Base-by-base conservation (phyloP, 2,329 filamentous ascomycete species). In the Venturia aucupariae region DNA sequence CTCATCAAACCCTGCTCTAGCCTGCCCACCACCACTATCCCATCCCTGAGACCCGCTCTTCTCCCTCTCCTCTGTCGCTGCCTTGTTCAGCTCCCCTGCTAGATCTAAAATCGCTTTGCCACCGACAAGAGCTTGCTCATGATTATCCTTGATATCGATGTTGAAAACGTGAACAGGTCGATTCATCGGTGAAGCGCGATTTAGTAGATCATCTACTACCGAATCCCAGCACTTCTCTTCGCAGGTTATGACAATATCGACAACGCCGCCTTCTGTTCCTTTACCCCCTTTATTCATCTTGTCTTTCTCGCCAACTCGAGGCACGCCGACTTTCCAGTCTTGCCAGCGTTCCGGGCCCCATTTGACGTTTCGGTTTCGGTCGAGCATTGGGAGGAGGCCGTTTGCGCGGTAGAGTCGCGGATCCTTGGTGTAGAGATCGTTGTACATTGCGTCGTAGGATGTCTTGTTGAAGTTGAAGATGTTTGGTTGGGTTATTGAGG, bases 211-310 rank as follows among this genome's bases (percentile, higher is more conserved):
- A 71, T 99, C 94, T 13, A 99, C 84, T 41, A 99, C 94, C 4
- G 94, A 92, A 76, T 99, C 94, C 91, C 95, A 99, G 74, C 94
- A 99, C 66, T 94, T 83, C 77, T 99, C 94, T 75, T 99, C 94
- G 73, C 94, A 99, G 0, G 94, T 99, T 69, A 99, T 92, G 65
- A 99, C 92, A 7, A 97, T 81, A 73, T 99, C 94, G 0, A 96
- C 92, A 4, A 96, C 82, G 7, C 94, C 94, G 8, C 88, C 89
- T 75, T 99, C 94, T 8, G 90, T 89, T 19, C 94, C 94, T 22
- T 83, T 75, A 65, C 86, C 86, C 30, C 94, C 94, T 72, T 88
- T 86, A 73, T 97, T 84, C 7, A 78, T 89, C 55, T 83, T 83
- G 24, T 78, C 79, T 46, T 85, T 79, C 68, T 59, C 55, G 39